These are phyloP conservation scores for Heterobasidion irregulare DNA, from an alignment of 1,284 basidiomycete species.

Conservation along the genomic window DNA sequence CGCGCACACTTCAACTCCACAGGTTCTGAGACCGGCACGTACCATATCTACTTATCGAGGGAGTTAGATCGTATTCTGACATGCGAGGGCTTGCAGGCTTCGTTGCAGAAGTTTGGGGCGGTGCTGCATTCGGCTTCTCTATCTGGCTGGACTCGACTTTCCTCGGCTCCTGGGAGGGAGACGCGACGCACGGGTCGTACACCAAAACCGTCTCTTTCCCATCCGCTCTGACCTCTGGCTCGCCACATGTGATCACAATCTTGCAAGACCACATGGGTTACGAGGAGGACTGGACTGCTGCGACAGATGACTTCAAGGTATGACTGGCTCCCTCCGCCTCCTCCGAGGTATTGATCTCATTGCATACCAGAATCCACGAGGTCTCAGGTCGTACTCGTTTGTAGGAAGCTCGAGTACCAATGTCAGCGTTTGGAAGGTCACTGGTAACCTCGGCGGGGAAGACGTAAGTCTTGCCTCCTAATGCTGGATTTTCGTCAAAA, in stretches of 20 bases:
- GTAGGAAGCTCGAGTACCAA: not conserved
- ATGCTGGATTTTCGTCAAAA: no score
- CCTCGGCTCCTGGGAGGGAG: not conserved
- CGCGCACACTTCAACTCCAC: not conserved
- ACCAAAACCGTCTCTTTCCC: not conserved
- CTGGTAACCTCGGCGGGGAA: not conserved
- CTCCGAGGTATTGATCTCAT: no score
- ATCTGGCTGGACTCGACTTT: not conserved
- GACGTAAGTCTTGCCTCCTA: not conserved
- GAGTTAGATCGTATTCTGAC: not conserved
- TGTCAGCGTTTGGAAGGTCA: not conserved
- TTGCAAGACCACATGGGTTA: not conserved
- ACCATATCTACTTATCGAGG: not conserved
- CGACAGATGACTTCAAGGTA: not conserved
- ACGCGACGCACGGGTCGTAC: not conserved
- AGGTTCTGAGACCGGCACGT: not conserved
- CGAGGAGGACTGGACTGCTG: not conserved
- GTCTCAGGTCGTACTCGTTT: not conserved
- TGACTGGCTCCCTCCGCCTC: no score
- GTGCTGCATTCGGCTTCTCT: not conserved
- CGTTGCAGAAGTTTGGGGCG: not conserved
- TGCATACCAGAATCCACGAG: not conserved
- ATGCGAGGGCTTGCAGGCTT: not conserved
- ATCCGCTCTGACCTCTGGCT: not conserved
- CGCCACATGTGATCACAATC: not conserved